phyloP scores from a whole-genome alignment of 2,329 filamentous ascomycete genomes.

The Colletotrichum destructivum region DNA sequence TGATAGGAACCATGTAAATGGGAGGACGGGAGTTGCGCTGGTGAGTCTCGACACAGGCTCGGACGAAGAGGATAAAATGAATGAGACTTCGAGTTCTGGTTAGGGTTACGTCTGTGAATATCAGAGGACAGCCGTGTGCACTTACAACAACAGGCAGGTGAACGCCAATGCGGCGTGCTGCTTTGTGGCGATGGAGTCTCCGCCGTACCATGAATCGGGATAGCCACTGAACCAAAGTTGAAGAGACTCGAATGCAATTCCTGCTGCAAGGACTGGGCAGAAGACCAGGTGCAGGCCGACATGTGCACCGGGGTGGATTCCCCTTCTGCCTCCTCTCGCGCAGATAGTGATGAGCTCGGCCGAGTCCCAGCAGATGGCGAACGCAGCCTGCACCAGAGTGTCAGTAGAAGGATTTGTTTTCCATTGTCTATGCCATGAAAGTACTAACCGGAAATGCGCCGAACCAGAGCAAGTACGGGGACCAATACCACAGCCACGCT shows the following conservation, averaged over 20 bases:
- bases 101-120: too few species aligned
- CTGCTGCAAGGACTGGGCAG: constrained; percentile 53
- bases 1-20: constrained; percentile 29
- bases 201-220: constrained; percentile 10
- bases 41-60: constrained; percentile 57
- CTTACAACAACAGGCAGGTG: constrained; percentile 39
- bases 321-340: constrained; percentile 50
- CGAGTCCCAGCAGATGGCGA: constrained; percentile 54
- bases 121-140: not conserved
- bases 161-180: constrained; percentile 44
- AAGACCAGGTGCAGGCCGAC: constrained; percentile 60
- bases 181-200: constrained; percentile 6
- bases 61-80: constrained; percentile 58
- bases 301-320: constrained; percentile 61
- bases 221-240: constrained; percentile 22
- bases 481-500: not conserved
- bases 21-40: constrained; percentile 47
- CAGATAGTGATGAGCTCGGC: constrained; percentile 57
- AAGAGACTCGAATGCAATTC: constrained; percentile 47
- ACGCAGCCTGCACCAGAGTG: constrained; percentile 50
- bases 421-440: not conserved
- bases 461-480: not conserved
- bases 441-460: constrained; percentile 21
- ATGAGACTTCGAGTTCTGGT: constrained; percentile 40
- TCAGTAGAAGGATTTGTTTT: not conserved